A percentile compares a stretch with the other conserved stretches of the same genome.
Conservation (phyloP, 108 stramenopile genomes). For the Parmales sp. region DNA sequence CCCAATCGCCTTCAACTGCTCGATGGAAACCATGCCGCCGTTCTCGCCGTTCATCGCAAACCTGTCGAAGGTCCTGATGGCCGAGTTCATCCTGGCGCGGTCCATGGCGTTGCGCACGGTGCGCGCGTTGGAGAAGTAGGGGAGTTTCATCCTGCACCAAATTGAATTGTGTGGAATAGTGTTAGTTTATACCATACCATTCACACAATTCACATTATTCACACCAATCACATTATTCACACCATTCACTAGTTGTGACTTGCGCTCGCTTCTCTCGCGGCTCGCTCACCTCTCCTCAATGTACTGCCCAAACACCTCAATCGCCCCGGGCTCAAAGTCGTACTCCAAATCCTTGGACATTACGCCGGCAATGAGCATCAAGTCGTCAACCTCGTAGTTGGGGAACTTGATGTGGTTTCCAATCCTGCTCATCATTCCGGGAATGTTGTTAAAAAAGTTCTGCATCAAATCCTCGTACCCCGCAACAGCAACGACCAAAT, state of each 20-base stretch:
- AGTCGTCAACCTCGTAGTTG: constrained; percentile 88
- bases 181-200: no score
- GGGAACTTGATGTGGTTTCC: constrained; percentile 99
- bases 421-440: constrained; percentile 94
- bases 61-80: constrained; percentile 86
- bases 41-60: constrained; percentile 74
- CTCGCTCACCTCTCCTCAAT: constrained; percentile 74
- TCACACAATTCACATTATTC: no score
- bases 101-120: constrained; percentile 98
- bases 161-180: no score
- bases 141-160: constrained; percentile 90
- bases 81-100: constrained; percentile 90
- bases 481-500: constrained; percentile 92
- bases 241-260: no score
- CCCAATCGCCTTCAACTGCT: constrained; percentile 73
- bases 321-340: constrained; percentile 58
- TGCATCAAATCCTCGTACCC: constrained; percentile 99
- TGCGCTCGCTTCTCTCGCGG: no score
- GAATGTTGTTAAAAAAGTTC: constrained; percentile 96
- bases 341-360: constrained; percentile 89
- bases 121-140: constrained; percentile 96
- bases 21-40: constrained; percentile 59
- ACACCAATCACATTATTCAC: no score
- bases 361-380: constrained; percentile 78
- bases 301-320: constrained; percentile 73